Evolutionary conservation across 306 rosid genomes (phyloP).

Genomic region (Cucurbita moschata): DNA sequence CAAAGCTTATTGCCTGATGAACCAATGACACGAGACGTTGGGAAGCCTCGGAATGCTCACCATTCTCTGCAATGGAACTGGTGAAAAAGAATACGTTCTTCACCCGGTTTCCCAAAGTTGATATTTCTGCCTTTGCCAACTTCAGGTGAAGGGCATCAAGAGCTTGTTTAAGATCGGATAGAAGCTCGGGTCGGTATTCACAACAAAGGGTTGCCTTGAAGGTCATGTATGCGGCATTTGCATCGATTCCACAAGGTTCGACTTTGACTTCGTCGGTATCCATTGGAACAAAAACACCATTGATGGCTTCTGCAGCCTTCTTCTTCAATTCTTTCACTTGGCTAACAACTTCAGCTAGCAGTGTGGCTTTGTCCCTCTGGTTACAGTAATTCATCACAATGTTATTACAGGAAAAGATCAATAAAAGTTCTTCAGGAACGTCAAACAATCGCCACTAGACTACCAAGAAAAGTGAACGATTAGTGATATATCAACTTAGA

Average conservation of each 20-base stretch:
- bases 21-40: slow-evolving; percentile 30
- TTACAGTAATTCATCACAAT: slow-evolving; percentile 10
- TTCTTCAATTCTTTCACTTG: slow-evolving; percentile 64
- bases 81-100: slow-evolving; percentile 39
- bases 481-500: not conserved
- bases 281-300: slow-evolving; percentile 51
- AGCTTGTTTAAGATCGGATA: slow-evolving; percentile 50
- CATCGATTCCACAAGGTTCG: slow-evolving; percentile 32
- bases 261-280: slow-evolving; percentile 69
- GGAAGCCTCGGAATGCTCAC: slow-evolving; percentile 18
- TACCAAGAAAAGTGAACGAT: not conserved
- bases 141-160: slow-evolving; percentile 47
- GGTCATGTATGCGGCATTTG: slow-evolving; percentile 20
- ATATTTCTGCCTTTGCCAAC: slow-evolving; percentile 44
- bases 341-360: slow-evolving; percentile 57
- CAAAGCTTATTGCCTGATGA: slow-evolving; percentile 38
- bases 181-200: slow-evolving; percentile 52
- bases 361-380: slow-evolving; percentile 83
- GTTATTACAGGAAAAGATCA: not conserved
- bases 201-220: slow-evolving; percentile 61
- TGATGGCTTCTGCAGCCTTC: slow-evolving; percentile 49
- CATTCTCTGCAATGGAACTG: slow-evolving; percentile 21
- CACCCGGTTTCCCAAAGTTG: slow-evolving; percentile 65
- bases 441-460: no score
- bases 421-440: not conserved